Conservation (phyloP, 2,329 filamentous ascomycete genomes). For the Ophiostoma montium region DNA sequence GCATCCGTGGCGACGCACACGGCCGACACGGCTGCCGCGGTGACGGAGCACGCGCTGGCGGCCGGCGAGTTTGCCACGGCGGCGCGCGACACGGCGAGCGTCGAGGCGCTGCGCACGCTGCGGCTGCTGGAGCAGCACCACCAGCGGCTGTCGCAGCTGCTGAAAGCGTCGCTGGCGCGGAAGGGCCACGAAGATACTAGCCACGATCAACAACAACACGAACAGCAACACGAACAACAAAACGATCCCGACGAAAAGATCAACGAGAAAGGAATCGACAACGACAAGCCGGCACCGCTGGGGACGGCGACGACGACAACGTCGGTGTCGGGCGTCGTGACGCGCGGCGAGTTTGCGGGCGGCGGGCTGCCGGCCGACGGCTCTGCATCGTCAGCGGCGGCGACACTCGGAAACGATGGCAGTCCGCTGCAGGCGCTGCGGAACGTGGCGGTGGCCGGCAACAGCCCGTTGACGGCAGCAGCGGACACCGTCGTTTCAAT, state of each 20-base stretch:
- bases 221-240: neutral
- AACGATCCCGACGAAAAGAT: neutral
- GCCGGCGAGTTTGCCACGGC: slow-evolving; percentile 81
- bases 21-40: slow-evolving; percentile 63
- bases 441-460: neutral
- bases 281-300: neutral
- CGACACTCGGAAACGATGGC: neutral
- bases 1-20: slow-evolving; percentile 65
- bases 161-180: slow-evolving; percentile 50
- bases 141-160: slow-evolving; percentile 63
- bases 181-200: slow-evolving; percentile 10
- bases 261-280: neutral
- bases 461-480: neutral
- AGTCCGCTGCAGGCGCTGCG: too few species aligned
- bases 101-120: slow-evolving; percentile 70
- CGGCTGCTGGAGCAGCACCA: slow-evolving; percentile 81
- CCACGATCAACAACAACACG: too few species aligned
- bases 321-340: slow-evolving; percentile 9
- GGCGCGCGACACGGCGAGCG: slow-evolving; percentile 51
- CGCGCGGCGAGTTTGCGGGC: slow-evolving; percentile 11
- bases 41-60: slow-evolving; percentile 76
- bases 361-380: neutral
- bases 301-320: slow-evolving; percentile 7
- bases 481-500: neutral
- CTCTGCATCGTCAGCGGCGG: neutral